phyloP scores from a whole-genome alignment of 202 grass and related monocot species.

The Panicum virgatum region DNA sequence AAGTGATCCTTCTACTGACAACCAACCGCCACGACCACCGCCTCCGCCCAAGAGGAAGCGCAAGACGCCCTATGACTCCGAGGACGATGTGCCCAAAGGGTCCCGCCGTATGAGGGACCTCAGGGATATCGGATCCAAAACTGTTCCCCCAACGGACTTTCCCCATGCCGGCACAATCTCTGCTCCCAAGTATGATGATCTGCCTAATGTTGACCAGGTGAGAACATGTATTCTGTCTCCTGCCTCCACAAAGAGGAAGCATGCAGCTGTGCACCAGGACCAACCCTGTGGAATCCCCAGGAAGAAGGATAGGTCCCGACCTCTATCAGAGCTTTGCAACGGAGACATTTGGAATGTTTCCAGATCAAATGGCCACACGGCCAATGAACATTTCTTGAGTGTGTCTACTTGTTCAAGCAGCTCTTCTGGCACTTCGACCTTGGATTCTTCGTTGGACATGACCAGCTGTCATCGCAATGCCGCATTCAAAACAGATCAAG shows the following conservation, averaged over 20 bases:
- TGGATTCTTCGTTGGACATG: constrained; percentile 8
- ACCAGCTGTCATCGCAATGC: background rate
- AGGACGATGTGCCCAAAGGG: constrained; percentile 63
- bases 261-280: constrained; percentile 33
- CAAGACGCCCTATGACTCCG: constrained; percentile 88
- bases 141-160: background rate
- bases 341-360: constrained; percentile 50
- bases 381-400: constrained; percentile 1
- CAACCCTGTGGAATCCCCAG: constrained; percentile 47
- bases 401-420: background rate
- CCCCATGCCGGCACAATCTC: background rate
- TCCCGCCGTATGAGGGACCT: constrained; percentile 91
- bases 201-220: constrained; percentile 9
- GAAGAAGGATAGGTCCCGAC: constrained; percentile 66
- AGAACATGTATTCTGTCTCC: constrained; percentile 37
- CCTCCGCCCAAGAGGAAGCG: constrained; percentile 45
- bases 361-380: background rate
- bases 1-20: background rate
- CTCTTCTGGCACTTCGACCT: constrained; percentile 31
- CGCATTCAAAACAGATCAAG: background rate
- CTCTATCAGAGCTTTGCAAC: constrained; percentile 70
- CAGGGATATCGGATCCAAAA: constrained; percentile 67
- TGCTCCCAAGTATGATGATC: background rate
- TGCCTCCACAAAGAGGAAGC: constrained; percentile 50
- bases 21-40: background rate